Evolutionary conservation across 768 basidiomycete genomes (phyloP), one percentile per base, ranked within the genome.

Genomic region (Suillus subluteus): DNA sequence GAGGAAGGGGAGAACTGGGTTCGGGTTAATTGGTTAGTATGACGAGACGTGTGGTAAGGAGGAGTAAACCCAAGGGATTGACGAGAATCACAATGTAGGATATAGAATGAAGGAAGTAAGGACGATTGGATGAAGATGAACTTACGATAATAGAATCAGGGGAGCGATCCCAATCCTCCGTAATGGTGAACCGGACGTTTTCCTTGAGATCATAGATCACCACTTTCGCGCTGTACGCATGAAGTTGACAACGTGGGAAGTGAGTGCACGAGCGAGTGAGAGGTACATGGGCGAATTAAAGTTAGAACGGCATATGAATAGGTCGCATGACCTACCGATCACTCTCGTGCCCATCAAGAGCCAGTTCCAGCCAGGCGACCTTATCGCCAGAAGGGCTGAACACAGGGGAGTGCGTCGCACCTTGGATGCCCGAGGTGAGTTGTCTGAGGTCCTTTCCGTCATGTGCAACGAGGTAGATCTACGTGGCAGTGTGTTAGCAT

Each of bases 311-410:
- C 13, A 30, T 32, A 1, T 32, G 37, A 16, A 62, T 35, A 35
- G 11, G 32, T 6, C 4, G 9, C 38, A 35, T 58, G 48, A 64
- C 74, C 52, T 66, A 88, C 89, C 91, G 86, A 78, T 97, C 96
- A 62, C 91, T 84, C 78, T 99, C 96, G 70, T 96, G 91, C 2
- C 96, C 96, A 71, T 98, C 95, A 73, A 91, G 76, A 62, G 90
- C 88, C 68, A 96, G 85, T 76, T 98, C 92, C 46, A 94, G 79
- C 96, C 96, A 99, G 1, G 92, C 95, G 2, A 87, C 88, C 76
- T 91, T 91, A 59, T 84, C 83, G 0, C 91, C 92, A 56, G 86
- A 79, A 4, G 79, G 78, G 66, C 82, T 92, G 75, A 97, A 87
- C 8, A 87, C 84, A 0, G 94, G 91, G n/a, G 79, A 83, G 70